A percentile compares a stretch with the other conserved stretches of the same genome.
These are phyloP conservation scores for Clitocybe nebularis DNA, from an alignment of 1,284 basidiomycete genomes.

Conservation along the genomic window DNA sequence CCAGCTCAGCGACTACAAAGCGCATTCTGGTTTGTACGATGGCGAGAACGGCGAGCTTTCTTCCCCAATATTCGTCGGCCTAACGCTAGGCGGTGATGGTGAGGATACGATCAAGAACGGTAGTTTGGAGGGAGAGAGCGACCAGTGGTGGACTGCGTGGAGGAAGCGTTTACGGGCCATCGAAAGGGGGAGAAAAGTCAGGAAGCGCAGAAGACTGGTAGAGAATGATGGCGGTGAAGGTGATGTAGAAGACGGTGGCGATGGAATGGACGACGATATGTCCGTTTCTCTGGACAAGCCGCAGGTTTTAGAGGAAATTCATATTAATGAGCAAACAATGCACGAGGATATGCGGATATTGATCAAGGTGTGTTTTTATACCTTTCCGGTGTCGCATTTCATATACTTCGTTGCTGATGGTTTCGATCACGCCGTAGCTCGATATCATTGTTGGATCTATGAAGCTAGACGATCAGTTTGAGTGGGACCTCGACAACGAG, in stretches of 20 bases:
- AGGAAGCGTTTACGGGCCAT: slow-evolving; percentile 45
- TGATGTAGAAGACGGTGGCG: slow-evolving; percentile 27
- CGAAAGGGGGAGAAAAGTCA: slow-evolving; percentile 22
- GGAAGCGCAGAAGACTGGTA: slow-evolving; percentile 31
- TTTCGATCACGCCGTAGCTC: slow-evolving; percentile 46
- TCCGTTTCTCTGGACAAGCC: slow-evolving; percentile 29
- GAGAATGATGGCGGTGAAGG: slow-evolving; percentile 26
- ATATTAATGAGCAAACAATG: slow-evolving; percentile 53
- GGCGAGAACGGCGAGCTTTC: slow-evolving; percentile 31
- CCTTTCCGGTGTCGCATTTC: slow-evolving; percentile 7
- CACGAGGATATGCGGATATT: slow-evolving; percentile 86
- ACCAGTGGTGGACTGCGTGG: slow-evolving; percentile 72
- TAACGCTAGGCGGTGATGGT: slow-evolving; percentile 11
- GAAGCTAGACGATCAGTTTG: slow-evolving; percentile 96
- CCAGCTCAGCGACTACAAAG: slow-evolving; percentile 78
- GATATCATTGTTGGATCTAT: slow-evolving; percentile 94
- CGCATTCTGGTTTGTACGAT: slow-evolving; percentile 51
- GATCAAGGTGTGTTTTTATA: slow-evolving; percentile 66
- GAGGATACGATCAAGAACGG: slow-evolving; percentile 29
- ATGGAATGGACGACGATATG: slow-evolving; percentile 31
- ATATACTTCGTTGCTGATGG: slow-evolving; percentile 14
- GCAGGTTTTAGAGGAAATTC: slow-evolving; percentile 47
- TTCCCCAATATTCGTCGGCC: slow-evolving; percentile 9
- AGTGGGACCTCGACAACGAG: slow-evolving; percentile 91
- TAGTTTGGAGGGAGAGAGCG: slow-evolving; percentile 45